Evolutionary conservation across 768 basidiomycete genomes (phyloP).

Genomic region (Suillus alpinus): DNA sequence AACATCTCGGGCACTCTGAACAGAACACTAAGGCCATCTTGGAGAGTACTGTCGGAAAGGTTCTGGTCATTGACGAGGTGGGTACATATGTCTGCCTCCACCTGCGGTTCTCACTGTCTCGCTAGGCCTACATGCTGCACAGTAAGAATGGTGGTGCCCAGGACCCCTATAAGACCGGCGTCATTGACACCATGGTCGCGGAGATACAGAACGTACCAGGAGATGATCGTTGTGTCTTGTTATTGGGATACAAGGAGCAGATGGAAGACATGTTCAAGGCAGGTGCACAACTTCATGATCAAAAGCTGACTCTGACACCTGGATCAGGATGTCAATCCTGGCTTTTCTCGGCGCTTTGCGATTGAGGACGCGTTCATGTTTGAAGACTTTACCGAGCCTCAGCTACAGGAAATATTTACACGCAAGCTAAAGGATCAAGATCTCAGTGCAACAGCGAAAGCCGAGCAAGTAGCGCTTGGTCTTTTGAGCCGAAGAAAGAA

Average conservation of each 20-base stretch:
- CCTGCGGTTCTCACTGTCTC: not conserved
- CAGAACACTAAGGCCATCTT: conserved; percentile 63
- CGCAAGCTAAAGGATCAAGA: conserved; percentile 57
- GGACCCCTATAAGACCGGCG: conserved; percentile 62
- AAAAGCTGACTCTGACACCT: not conserved
- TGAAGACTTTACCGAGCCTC: conserved; percentile 56
- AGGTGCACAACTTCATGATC: conserved; percentile 6
- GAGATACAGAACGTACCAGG: conserved; percentile 69
- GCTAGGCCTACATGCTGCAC: conserved; percentile 70
- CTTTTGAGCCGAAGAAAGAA: conserved; percentile 32
- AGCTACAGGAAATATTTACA: conserved; percentile 51
- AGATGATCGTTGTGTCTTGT: conserved; percentile 66
- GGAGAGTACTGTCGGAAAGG: conserved; percentile 56
- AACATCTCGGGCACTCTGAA: conserved; percentile 58
- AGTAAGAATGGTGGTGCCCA: conserved; percentile 30
- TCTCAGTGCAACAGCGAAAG: conserved; percentile 51
- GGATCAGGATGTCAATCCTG: conserved; percentile 65
- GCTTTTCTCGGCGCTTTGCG: conserved; percentile 61
- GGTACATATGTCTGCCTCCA: conserved; percentile 8
- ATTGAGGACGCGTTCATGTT: conserved; percentile 71
- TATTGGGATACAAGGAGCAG: conserved; percentile 63
- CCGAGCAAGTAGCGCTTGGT: conserved; percentile 56
- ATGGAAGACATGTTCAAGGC: conserved; percentile 78
- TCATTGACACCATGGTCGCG: conserved; percentile 74
- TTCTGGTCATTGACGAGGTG: conserved; percentile 71